Evolutionary conservation across 2,329 filamentous ascomycete species (phyloP).

Genomic region (Ophiocordyceps unilateralis): DNA sequence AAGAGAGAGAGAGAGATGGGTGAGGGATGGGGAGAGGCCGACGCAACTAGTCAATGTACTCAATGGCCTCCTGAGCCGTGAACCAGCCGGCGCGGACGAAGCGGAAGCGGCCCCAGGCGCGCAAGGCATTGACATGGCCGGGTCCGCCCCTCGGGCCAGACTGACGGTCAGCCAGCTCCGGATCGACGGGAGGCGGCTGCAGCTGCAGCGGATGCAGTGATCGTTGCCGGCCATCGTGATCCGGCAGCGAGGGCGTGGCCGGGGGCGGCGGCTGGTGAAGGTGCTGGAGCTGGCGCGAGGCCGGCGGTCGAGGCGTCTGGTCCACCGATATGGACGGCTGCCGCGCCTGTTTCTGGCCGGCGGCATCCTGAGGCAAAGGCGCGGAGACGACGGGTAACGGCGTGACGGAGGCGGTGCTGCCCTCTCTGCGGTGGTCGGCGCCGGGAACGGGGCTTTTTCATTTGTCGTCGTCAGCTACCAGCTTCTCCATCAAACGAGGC

Average conservation of each 20-base stretch:
- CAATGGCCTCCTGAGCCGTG: slow-evolving; percentile 79
- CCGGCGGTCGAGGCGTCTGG: not conserved
- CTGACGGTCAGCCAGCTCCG: slow-evolving; percentile 22
- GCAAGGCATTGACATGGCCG: slow-evolving; percentile 53
- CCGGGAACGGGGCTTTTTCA: slow-evolving; percentile 3
- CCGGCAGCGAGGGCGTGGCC: not conserved
- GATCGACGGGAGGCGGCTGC: slow-evolving; percentile 23
- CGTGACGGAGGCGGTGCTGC: slow-evolving; percentile 10
- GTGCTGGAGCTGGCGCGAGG: not conserved
- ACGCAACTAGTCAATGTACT: slow-evolving; percentile 71
- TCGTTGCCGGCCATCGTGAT: not conserved
- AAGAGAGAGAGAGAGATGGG: too few species aligned
- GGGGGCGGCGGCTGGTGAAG: not conserved
- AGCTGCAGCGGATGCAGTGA: not conserved
- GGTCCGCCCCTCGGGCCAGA: slow-evolving; percentile 28
- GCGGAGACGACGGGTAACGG: slow-evolving; percentile 6
- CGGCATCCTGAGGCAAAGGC: slow-evolving; percentile 5
- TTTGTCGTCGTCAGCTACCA: not conserved
- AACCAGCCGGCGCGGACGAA: slow-evolving; percentile 98
- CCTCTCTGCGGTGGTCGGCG: slow-evolving; percentile 13
- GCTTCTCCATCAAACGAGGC: too few species aligned
- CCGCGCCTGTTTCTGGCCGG: slow-evolving; percentile 1
- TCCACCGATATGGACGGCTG: slow-evolving; percentile 5
- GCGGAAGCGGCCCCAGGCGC: slow-evolving; percentile 79
- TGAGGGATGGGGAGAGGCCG: slow-evolving; percentile 15